Evolutionary conservation across 176 grass and related monocot species (phyloP).

Genomic region (bread wheat (Triticum aestivum)): DNA sequence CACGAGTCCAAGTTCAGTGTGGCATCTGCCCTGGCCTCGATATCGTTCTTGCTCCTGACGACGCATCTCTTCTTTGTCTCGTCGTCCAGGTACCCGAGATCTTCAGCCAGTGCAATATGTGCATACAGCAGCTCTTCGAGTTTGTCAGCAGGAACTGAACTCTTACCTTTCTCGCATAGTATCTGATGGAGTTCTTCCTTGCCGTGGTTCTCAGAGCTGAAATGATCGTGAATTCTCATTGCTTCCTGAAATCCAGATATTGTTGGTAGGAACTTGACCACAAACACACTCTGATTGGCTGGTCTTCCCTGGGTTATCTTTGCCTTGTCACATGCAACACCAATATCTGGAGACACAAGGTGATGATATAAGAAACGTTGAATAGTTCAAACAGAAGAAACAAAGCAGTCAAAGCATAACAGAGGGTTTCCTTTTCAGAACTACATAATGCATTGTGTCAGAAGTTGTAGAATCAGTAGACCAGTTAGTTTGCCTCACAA

Average conservation of each 20-base stretch:
- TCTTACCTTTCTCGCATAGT: conserved; percentile 33
- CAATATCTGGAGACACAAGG: conserved; percentile 47
- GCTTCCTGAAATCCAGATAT: conserved; percentile 89
- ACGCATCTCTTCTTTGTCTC: conserved; percentile 61
- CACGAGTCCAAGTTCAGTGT: conserved; percentile 46
- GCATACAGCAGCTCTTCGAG: conserved; percentile 53
- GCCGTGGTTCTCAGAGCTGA: conserved; percentile 49
- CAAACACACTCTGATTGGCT: conserved; percentile 52
- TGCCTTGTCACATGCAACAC: conserved; percentile 44
- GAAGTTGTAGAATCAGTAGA: not conserved
- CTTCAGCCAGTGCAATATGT: conserved; percentile 62
- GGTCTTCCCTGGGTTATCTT: conserved; percentile 53
- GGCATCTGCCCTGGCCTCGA: conserved; percentile 53
- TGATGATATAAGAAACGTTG: conserved; percentile 9
- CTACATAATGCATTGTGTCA: not conserved
- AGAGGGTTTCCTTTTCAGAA: not conserved
- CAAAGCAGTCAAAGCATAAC: not conserved
- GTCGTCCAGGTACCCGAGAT: conserved; percentile 59
- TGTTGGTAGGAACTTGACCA: conserved; percentile 60
- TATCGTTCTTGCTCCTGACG: conserved; percentile 71
- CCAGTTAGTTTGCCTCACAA: conserved; percentile 5
- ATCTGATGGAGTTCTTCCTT: conserved; percentile 56
- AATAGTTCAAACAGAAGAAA: conserved; percentile 4
- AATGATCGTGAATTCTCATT: conserved; percentile 49
- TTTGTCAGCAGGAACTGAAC: conserved; percentile 25